Evolutionary conservation across 495 filamentous ascomycete genomes (phyloP), one percentile per base, ranked within the genome.

Genomic region (Lichenothelia convexa): DNA sequence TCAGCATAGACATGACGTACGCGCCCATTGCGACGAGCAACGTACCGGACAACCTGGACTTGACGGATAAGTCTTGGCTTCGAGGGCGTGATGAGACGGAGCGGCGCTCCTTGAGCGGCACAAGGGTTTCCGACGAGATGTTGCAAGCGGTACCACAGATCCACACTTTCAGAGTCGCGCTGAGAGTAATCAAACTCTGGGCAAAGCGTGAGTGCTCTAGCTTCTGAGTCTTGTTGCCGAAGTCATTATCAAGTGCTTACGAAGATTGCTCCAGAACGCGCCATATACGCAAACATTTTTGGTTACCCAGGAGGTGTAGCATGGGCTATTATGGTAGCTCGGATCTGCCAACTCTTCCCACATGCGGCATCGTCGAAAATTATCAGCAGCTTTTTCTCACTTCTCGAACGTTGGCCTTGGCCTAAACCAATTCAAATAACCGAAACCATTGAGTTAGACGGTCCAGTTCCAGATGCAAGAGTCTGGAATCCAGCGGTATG

Each of bases 271-370:
- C 18, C 32, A 76, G 71, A 62, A 11, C 78, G 85, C 38, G 89
- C 81, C 8, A 80, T 95, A 13, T 94, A 94, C 52, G 79, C 83
- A 35, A 93, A 93, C 47, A 80, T 97, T 41, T 82, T 93, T 39
- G 89, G 89, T 12, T 97, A 85, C 45, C 91, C 89, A 7, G 89
- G 89, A 40, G 89, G 89, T 58, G 84, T 97, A 33, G 89, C 89
- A 15, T 97, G 86, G 82, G 89, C 87, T 20, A 93, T 97, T 77
- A 63, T 95, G 46, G 85, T 95, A 15, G 89, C 89, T 17, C 66
- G 89, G 40, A 81, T 95, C 31, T 97, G 89, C 51, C 89, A 97
- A 54, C 64, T 95, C n/a, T 97, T 94, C 59, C 89, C 89, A 12
- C 81, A 80, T 51, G 89, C 91, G 12, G 78, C 79, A 6, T 80